Conservation (phyloP, 768 basidiomycete genomes). For the Termitomyces sp. region DNA sequence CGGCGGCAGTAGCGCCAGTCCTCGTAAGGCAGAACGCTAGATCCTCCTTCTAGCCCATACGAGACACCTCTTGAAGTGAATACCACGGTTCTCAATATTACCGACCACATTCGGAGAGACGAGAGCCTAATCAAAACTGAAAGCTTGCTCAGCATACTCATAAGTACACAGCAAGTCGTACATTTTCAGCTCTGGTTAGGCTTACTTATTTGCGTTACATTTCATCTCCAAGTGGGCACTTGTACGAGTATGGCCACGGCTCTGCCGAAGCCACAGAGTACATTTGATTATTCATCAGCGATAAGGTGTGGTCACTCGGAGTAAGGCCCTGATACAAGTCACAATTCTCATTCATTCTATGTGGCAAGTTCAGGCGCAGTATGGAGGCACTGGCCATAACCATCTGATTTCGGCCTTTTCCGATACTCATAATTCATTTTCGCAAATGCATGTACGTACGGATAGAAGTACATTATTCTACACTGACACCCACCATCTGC, state of each 20-base stretch:
- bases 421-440: not conserved
- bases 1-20: not conserved
- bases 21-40: not conserved
- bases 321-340: not conserved
- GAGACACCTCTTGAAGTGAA: not conserved
- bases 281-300: not conserved
- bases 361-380: not conserved
- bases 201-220: not conserved
- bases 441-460: not conserved
- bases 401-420: not conserved
- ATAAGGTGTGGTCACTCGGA: not conserved
- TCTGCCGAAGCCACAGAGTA: no score
- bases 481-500: not conserved
- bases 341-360: not conserved
- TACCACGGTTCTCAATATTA: not conserved
- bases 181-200: not conserved
- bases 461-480: not conserved
- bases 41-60: not conserved
- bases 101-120: not conserved
- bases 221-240: not conserved
- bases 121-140: not conserved
- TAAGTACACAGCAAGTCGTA: not conserved
- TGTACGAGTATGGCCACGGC: not conserved
- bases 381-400: not conserved
- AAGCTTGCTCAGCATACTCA: not conserved